Base-by-base conservation (phyloP, 495 filamentous ascomycete genomes). In the Corynascus novoguineensis region DNA sequence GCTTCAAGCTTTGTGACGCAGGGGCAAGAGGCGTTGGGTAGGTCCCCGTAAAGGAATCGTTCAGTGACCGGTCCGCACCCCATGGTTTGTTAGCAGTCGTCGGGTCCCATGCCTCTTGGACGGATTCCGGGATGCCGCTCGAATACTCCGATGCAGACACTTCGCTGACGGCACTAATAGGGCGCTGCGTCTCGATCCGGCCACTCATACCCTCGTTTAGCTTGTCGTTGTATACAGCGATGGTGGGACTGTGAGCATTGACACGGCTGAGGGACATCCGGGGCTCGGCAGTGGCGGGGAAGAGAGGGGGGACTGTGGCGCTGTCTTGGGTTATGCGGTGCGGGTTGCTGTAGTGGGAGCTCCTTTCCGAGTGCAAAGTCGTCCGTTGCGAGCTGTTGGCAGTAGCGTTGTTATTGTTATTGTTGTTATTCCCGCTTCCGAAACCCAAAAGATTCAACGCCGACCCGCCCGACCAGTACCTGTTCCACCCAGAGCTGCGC, bases 221-320 rank as follows among this genome's bases (percentile, higher is more conserved):
- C 40, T 71, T 70, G 12, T 68, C 73, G 22, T 77, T 70, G 44
- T 73, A 66, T 46, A 80, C 69, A 8, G 83, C 79, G 15, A 89
- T 80, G 4, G 83, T 88, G 5, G 87, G 88, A 60, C 86, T 90
- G 35, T 79, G 81, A 14, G 81, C 85, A 34, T 75, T 66, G 5
- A 91, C 87, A 7, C 72, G 72, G 54, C 75, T 81, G 61, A 85
- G 58, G n/a, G 75, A 77, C 17, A 80, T 64, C n/a, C 75, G 73
- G 19, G 75, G 74, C 60, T 77, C 73, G 45, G 70, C 62, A 12
- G 37, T 27, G 64, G 32, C 77, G 65, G 54, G 44, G 46, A 57
- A 57, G 14, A 85, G 69, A 0, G 83, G 77, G 10, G 81, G 78
- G 1, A 81, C 73, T 0, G 75, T 75, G 14, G 78, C 78, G 34